phyloP scores from a whole-genome alignment of 352 stramenopile species.

The Pythium sp. region DNA sequence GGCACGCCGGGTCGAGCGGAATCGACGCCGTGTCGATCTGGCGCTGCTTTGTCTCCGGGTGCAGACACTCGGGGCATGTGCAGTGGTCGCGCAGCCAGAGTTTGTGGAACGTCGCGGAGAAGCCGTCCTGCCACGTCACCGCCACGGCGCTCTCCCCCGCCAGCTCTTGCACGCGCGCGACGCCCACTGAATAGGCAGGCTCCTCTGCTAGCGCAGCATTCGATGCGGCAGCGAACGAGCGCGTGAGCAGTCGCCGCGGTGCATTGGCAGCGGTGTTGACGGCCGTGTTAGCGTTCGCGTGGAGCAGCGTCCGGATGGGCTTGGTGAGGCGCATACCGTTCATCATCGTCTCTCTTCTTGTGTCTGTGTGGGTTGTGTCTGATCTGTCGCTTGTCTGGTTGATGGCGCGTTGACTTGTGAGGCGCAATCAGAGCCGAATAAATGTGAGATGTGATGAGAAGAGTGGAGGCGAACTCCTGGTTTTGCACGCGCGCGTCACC shows the following conservation, averaged over 20 bases:
- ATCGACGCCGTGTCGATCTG: slow-evolving; percentile 83
- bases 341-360: background rate
- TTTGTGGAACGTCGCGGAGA: slow-evolving; percentile 79
- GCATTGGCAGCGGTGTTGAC: background rate
- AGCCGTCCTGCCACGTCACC: slow-evolving; percentile 76
- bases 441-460: background rate
- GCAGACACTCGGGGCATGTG: slow-evolving; percentile 56
- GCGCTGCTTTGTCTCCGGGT: slow-evolving; percentile 71
- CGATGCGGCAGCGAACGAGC: background rate
- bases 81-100: slow-evolving; percentile 87
- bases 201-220: background rate
- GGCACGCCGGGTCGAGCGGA: slow-evolving; percentile 41
- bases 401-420: slow-evolving; percentile 16
- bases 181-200: background rate
- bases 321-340: slow-evolving; percentile 13
- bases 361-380: background rate
- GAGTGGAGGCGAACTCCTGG: slow-evolving; percentile 6
- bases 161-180: slow-evolving; percentile 55
- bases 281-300: background rate
- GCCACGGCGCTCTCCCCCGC: slow-evolving; percentile 43
- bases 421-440: background rate
- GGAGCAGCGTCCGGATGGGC: slow-evolving; percentile 13
- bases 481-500: slow-evolving; percentile 22
- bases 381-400: slow-evolving; percentile 2
- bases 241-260: background rate